These are phyloP conservation scores for Fonsecaea multimorphosa DNA, from an alignment of 2,329 filamentous ascomycete species.

Conservation along the genomic window DNA sequence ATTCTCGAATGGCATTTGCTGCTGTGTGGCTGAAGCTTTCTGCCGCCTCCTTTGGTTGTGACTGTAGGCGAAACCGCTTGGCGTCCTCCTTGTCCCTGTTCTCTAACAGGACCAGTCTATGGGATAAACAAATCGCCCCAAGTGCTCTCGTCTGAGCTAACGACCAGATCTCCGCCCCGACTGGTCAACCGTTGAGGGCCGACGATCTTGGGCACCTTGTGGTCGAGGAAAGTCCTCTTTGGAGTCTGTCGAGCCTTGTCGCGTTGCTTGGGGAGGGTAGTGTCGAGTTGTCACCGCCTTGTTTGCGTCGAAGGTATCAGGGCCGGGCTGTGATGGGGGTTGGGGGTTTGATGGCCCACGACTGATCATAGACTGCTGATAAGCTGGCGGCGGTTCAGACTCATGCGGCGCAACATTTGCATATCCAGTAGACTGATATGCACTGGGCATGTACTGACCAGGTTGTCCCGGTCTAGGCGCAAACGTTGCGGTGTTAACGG, in stretches of 20 bases:
- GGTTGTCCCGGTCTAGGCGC: conserved; percentile 11
- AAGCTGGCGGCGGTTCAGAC: conserved; percentile 24
- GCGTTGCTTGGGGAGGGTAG: conserved; percentile 9
- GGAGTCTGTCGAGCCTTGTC: conserved; percentile 16
- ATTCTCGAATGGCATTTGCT: not conserved
- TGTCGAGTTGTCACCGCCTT: conserved; percentile 11
- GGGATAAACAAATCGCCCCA: not conserved
- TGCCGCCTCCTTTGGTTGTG: not conserved
- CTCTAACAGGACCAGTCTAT: not conserved
- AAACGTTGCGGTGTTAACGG: conserved; percentile 13
- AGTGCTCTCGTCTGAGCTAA: conserved; percentile 1
- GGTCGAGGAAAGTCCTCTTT: conserved; percentile 19
- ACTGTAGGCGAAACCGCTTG: not conserved
- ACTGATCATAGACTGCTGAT: conserved; percentile 25
- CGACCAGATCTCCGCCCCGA: conserved; percentile 20
- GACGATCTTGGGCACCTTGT: conserved; percentile 24
- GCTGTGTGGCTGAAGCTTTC: conserved; percentile 1
- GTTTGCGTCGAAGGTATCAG: conserved; percentile 29
- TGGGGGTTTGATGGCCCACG: conserved; percentile 23
- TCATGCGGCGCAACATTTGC: conserved; percentile 3
- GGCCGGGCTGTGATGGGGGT: conserved; percentile 29
- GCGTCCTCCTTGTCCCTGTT: not conserved
- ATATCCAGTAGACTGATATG: conserved; percentile 20
- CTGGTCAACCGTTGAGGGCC: conserved; percentile 20
- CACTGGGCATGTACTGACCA: conserved; percentile 10